Percentiles rank a stretch among this genome's conserved stretches.
phyloP scores from a whole-genome alignment of 108 stramenopile genomes.

The Schizochytrium sp. region DNA sequence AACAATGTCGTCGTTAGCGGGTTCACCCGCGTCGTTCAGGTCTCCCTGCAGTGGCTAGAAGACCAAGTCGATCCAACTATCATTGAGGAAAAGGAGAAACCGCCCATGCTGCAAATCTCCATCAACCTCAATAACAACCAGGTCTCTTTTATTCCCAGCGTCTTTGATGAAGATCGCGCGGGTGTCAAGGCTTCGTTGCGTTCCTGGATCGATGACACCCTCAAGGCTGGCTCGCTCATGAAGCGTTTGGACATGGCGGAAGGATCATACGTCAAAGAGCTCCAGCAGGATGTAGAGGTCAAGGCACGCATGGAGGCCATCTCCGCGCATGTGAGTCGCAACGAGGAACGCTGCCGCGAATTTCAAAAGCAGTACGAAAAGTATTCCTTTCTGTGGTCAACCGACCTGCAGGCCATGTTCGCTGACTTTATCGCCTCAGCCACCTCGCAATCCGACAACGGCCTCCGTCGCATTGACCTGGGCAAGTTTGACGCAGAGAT shows the following conservation, averaged over 20 bases:
- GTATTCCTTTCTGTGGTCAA: constrained; percentile 63
- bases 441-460: background rate
- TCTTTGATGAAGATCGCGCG: constrained; percentile 18
- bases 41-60: constrained; percentile 58
- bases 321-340: constrained; percentile 48
- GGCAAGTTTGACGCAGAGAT: constrained; percentile 67
- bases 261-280: constrained; percentile 70
- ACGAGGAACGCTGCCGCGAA: constrained; percentile 52
- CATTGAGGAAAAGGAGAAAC: constrained; percentile 48
- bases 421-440: constrained; percentile 39
- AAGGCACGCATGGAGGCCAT: constrained; percentile 57
- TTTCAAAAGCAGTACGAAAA: constrained; percentile 61
- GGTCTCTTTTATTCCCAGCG: constrained; percentile 51
- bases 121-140: constrained; percentile 53
- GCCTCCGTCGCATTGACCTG: constrained; percentile 47
- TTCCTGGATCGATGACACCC: constrained; percentile 61
- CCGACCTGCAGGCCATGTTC: constrained; percentile 60
- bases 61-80: constrained; percentile 60
- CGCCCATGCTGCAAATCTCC: constrained; percentile 69
- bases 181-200: background rate
- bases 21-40: constrained; percentile 51
- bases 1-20: constrained; percentile 68
- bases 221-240: constrained; percentile 63
- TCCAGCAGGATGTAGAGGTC: constrained; percentile 59
- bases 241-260: constrained; percentile 67